Evolutionary conservation across 2,329 filamentous ascomycete genomes (phyloP).

Genomic region (Teratosphaeria viscida): DNA sequence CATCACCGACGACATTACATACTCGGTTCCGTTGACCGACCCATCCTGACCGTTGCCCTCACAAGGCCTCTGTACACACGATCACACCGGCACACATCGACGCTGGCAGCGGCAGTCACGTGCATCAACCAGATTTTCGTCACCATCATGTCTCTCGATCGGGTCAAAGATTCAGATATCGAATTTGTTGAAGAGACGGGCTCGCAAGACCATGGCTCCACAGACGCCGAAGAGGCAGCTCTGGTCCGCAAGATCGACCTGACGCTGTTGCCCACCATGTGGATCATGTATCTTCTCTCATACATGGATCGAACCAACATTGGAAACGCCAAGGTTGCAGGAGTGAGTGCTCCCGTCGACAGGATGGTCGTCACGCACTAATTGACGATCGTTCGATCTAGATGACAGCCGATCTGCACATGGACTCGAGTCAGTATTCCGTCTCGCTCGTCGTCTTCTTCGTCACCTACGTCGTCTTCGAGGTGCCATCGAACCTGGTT

Average conservation of each 20-base stretch:
- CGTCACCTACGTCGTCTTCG: slow-evolving; percentile 8
- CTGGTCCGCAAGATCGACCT: slow-evolving; percentile 37
- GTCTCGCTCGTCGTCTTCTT: slow-evolving; percentile 42
- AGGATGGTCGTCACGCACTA: background rate
- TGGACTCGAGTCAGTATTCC: slow-evolving; percentile 41
- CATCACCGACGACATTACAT: background rate
- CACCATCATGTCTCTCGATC: slow-evolving; percentile 5
- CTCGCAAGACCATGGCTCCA: slow-evolving; percentile 4
- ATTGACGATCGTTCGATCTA: background rate
- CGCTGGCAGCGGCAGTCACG: background rate
- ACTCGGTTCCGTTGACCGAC: background rate
- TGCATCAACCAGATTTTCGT: background rate
- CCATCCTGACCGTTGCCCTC: background rate
- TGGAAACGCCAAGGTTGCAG: slow-evolving; percentile 40
- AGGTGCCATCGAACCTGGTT: slow-evolving; percentile 42
- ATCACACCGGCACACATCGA: background rate
- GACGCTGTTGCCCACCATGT: slow-evolving; percentile 37
- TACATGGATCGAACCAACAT: slow-evolving; percentile 37
- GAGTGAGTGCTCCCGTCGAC: background rate
- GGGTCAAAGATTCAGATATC: slow-evolving; percentile 11
- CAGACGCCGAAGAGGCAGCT: slow-evolving; percentile 30
- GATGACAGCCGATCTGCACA: slow-evolving; percentile 37
- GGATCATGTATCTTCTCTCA: slow-evolving; percentile 40
- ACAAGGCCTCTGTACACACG: background rate
- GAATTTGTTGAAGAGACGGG: slow-evolving; percentile 13